These are phyloP conservation scores for Beauveria bassiana DNA, from an alignment of 2,329 filamentous ascomycete species.

Conservation along the genomic window DNA sequence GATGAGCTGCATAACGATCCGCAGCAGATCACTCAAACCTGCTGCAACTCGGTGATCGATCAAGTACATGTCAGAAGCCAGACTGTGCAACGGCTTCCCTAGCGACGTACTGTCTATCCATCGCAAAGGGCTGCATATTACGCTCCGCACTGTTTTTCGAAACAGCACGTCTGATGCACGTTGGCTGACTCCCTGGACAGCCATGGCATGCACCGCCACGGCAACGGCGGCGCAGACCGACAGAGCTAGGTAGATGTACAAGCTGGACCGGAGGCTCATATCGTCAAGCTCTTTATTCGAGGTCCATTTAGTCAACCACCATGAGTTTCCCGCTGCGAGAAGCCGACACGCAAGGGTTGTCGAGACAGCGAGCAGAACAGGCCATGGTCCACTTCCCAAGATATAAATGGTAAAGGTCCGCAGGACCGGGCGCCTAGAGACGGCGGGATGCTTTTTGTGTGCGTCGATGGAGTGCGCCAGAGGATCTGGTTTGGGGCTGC, in stretches of 20 bases:
- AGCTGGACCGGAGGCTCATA: background rate
- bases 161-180: slow-evolving; percentile 6
- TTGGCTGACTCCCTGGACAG: slow-evolving; percentile 3
- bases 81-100: slow-evolving; percentile 3
- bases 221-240: slow-evolving; percentile 1
- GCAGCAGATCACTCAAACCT: slow-evolving; percentile 3
- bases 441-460: background rate
- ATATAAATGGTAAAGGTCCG: slow-evolving; percentile 2
- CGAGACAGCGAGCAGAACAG: background rate
- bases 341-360: slow-evolving; percentile 1
- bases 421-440: background rate
- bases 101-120: slow-evolving; percentile 10
- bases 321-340: slow-evolving; percentile 6
- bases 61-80: slow-evolving; percentile 7
- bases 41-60: slow-evolving; percentile 8
- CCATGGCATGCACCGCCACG: background rate
- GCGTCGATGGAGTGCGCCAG: background rate
- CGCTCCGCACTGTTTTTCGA: background rate
- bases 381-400: background rate
- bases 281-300: background rate
- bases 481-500: background rate
- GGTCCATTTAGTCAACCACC: slow-evolving; percentile 13
- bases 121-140: background rate
- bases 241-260: slow-evolving; percentile 6
- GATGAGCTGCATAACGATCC: background rate